Percentiles rank a stretch among this genome's conserved stretches.
Evolutionary conservation across 371 early-diverging fungal species (phyloP).

Genomic region (Mortierella sp.): DNA sequence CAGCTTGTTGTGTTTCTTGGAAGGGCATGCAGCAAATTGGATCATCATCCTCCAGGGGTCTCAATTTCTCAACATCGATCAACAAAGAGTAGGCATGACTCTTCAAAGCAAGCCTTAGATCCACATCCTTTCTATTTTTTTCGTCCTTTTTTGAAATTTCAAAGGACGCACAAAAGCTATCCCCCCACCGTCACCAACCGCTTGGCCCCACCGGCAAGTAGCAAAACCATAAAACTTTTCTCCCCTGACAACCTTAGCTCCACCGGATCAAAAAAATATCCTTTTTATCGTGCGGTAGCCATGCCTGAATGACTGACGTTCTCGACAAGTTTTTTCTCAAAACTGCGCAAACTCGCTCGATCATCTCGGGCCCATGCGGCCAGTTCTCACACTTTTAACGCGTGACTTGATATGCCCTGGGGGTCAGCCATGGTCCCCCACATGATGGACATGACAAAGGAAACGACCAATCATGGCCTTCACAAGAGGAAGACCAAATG

Average conservation of each 20-base stretch:
- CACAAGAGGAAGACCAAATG: no score
- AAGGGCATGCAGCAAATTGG: conserved; percentile 10
- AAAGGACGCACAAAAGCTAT: conserved; percentile 6
- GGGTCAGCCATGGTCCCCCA: no score
- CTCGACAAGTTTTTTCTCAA: no score
- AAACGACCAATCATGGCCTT: no score
- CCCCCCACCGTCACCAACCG: conserved; percentile 2
- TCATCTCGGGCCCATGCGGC: no score
- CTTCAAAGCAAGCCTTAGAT: conserved; percentile 1
- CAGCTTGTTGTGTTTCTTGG: not conserved
- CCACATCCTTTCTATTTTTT: not conserved
- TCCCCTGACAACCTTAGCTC: conserved; percentile 1
- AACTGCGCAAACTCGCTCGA: no score
- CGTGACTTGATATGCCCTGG: no score
- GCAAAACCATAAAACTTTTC: not conserved
- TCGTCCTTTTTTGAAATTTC: conserved; percentile 7
- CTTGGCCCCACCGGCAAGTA: not conserved
- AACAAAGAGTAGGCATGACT: conserved; percentile 8
- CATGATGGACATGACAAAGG: no score
- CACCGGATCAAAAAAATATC: no score
- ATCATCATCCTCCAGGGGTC: conserved; percentile 3
- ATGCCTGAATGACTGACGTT: no score
- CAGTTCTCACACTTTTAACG: no score
- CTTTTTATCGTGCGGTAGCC: no score
- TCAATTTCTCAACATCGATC: conserved; percentile 9